Base-by-base conservation (phyloP, 1,284 basidiomycete species). In the Melanopsichium pennsylvanicum region DNA sequence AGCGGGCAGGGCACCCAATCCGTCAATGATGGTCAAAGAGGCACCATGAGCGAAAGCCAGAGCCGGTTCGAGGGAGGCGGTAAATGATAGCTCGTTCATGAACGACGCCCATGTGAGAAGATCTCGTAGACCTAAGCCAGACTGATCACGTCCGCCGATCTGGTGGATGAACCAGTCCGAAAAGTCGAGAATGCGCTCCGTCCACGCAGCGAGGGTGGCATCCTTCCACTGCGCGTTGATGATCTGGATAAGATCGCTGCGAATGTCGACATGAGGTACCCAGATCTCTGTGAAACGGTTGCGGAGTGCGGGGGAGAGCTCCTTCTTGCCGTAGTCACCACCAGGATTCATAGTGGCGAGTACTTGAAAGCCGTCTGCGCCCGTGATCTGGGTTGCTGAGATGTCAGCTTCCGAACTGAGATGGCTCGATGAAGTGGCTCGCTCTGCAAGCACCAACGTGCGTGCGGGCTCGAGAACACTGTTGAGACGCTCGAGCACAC, bases 201-300 rank as follows among this genome's bases (percentile, higher is more conserved):
- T 93, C 74, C 87, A 90, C 1, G 67, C 60, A 35, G 82, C 82
- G 44, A 96, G 82, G 23, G 50, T 54, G 1, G 86, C 84, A 55
- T 86, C 81, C 43, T 84, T 83, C 91, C 93, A 96, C 15, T 88
- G 86, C 48, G 84, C 86, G 15, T 85, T 83, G 45, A 97, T 85
- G 72, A 99, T 97, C 73, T 90, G 86, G 51, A 88, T 84, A 21
- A 96, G 83, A 80, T 98, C 96, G 5, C 80, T 80, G 23, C 88
- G 85, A 59, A 89, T 85, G 56, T 92, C 88, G 33, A 98, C 87
- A 12, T 89, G 85, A 3, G 96, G 95, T 0, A 99, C 96, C 94
- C 94, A 99, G 36, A 99, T 96, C 81, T 99, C 96, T 10, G 96
- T 99, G 83, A 99, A 99, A 13, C 96, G 89, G 83, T 99, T 99